Evolutionary conservation across 2,329 filamentous ascomycete genomes (phyloP), one percentile per base, ranked within the genome.

Genomic region (Ophiosphaerella narmari): DNA sequence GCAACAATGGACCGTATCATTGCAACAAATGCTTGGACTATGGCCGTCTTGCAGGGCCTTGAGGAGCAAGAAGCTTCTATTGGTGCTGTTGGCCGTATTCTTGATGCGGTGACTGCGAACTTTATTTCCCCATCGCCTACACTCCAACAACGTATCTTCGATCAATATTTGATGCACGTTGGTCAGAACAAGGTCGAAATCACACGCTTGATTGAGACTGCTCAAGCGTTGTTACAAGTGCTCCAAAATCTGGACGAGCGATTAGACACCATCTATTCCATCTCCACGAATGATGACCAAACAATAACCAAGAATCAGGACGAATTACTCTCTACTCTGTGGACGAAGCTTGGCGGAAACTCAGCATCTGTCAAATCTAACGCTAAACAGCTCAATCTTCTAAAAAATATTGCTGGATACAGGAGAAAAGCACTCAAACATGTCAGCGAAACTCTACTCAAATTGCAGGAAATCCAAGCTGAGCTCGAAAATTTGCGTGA

Each of bases 151-250:
- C 81, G 83, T 7, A 74, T 94, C 1, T 78, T 89, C 33, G 84
- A 91, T 54, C 87, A 89, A 66, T 94, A 93, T 68, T 79, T 91
- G 18, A 80, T 85, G 47, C 89, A 93, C 73, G 88, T 88, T 1
- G 75, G 79, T 18, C 79, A 85, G 12, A 84, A 92, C 9, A 86
- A 87, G 52, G 85, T 87, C 37, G 85, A 88, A 63, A 89, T 93
- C 54, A 74, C 77, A 3, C 71, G 72, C 14, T 80, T 95, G 12
- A 89, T 94, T 53, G 67, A 82, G 39, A 86, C 90, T 68, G 89
- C 89, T 0, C 82, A 89, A 57, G 82, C 82, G 1, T 80, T 93
- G 7, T 78, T 91, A 7, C 72, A 77, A 11, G 79, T 88, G 1
- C 82, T 95, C 2, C 78, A 82, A 18, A 82, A 83, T 52, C 83